phyloP scores from a whole-genome alignment of 208 protist species.

The Crithidia bombi region DNA sequence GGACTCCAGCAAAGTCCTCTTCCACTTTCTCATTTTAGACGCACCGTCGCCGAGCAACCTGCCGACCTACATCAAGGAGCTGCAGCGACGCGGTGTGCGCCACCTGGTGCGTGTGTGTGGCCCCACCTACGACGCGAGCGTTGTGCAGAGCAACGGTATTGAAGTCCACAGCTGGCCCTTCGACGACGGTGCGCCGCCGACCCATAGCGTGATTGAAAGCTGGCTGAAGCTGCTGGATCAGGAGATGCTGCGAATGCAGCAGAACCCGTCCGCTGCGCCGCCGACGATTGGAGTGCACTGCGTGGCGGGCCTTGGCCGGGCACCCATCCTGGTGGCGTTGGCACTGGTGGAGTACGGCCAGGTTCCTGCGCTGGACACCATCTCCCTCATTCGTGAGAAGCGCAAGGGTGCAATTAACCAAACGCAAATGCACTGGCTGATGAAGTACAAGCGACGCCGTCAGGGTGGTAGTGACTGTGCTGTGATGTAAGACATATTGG shows the following conservation, averaged over 20 bases:
- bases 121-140: constrained; percentile 76
- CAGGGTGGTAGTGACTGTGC: constrained; percentile 51
- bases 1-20: constrained; percentile 40
- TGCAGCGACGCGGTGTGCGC: constrained; percentile 73
- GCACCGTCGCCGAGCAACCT: constrained; percentile 86
- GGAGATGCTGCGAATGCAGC: constrained; percentile 42
- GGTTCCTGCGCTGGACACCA: constrained; percentile 81
- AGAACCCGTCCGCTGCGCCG: constrained; percentile 15
- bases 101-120: constrained; percentile 90
- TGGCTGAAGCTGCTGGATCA: constrained; percentile 84
- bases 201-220: constrained; percentile 70
- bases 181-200: constrained; percentile 90
- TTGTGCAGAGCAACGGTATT: constrained; percentile 73
- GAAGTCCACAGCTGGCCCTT: constrained; percentile 91
- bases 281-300: constrained; percentile 91
- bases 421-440: constrained; percentile 91
- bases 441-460: constrained; percentile 82
- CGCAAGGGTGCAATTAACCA: constrained; percentile 91
- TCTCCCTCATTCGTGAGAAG: constrained; percentile 78
- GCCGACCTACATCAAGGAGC: constrained; percentile 90
- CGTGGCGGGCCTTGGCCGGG: constrained; percentile 91
- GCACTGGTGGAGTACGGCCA: constrained; percentile 89
- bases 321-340: constrained; percentile 92
- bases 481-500: constrained; percentile 82
- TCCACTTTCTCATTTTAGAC: constrained; percentile 89